phyloP scores from a whole-genome alignment of 2,329 filamentous ascomycete species.

The Verticillium albo-atrum region DNA sequence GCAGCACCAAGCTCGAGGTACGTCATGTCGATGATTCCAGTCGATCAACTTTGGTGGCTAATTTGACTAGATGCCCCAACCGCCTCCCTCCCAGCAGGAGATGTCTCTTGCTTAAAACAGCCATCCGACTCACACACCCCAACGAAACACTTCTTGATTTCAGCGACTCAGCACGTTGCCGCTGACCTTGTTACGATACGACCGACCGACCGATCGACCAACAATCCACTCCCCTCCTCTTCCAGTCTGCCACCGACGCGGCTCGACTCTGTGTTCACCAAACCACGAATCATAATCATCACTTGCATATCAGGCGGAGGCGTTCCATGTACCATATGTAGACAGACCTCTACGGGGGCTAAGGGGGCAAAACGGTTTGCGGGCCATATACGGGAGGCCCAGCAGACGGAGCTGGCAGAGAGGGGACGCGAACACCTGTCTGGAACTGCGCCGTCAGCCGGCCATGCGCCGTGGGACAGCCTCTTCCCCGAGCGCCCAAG shows the following conservation, averaged over 20 bases:
- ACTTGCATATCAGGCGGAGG: conserved; percentile 2
- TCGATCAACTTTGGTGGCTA: conserved; percentile 1
- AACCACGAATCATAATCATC: conserved; percentile 7
- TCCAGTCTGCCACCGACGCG: not conserved
- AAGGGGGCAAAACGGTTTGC: not conserved
- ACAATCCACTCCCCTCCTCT: conserved; percentile 10
- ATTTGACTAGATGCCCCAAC: conserved; percentile 20
- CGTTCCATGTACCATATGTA: conserved; percentile 12
- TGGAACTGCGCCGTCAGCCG: not conserved
- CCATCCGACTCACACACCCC: not conserved
- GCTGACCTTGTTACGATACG: not conserved
- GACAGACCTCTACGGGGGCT: conserved; percentile 1
- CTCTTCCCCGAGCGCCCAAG: not conserved
- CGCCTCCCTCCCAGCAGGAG: conserved; percentile 24
- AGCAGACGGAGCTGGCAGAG: conserved; percentile 1
- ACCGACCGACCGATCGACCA: not conserved
- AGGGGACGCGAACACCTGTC: not conserved
- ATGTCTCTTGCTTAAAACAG: conserved; percentile 25
- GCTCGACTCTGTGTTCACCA: conserved; percentile 3
- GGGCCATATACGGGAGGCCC: not conserved
- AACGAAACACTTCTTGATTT: conserved; percentile 1
- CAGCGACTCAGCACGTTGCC: not conserved
- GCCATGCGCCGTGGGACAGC: not conserved
- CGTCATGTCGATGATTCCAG: conserved; percentile 15
- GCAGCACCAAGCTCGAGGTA: conserved; percentile 79